Evolutionary conservation across 2,329 filamentous ascomycete species (phyloP).

Genomic region (Aspergillus sp.): DNA sequence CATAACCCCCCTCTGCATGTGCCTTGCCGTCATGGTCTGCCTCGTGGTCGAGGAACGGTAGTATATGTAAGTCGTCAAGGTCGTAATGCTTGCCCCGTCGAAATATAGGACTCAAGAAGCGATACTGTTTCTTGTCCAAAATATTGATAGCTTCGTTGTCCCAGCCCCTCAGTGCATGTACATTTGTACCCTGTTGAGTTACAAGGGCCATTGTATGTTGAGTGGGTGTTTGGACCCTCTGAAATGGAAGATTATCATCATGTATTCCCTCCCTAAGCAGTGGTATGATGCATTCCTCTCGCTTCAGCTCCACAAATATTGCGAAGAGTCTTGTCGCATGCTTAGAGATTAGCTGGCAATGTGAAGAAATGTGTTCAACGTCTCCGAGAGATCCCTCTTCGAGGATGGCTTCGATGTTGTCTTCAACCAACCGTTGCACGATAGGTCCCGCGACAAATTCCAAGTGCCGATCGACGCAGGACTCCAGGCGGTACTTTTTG

Average conservation of each 20-base stretch:
- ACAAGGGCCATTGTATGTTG: background rate
- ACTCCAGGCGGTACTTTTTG: too few relatives aligned
- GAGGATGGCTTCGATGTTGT: too few relatives aligned
- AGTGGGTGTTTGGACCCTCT: background rate
- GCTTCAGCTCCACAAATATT: too few relatives aligned
- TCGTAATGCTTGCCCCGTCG: background rate
- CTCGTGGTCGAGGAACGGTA: slow-evolving; percentile 1
- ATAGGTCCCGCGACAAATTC: too few relatives aligned
- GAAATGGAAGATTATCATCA: background rate
- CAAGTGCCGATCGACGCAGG: too few relatives aligned
- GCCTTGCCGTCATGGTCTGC: background rate
- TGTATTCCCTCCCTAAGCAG: background rate
- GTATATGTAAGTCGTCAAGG: background rate
- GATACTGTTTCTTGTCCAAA: slow-evolving; percentile 8
- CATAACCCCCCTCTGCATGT: slow-evolving; percentile 1
- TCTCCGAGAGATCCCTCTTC: too few relatives aligned
- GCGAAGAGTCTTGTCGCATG: too few relatives aligned
- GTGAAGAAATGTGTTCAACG: too few relatives aligned
- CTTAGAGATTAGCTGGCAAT: too few relatives aligned
- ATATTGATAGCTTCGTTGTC: background rate
- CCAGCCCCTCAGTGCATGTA: background rate
- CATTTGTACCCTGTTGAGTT: background rate
- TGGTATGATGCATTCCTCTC: background rate
- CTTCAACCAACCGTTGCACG: too few relatives aligned
- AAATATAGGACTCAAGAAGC: slow-evolving; percentile 9